Base-by-base conservation (phyloP, 768 basidiomycete species). In the Boletus tylopilopsis region DNA sequence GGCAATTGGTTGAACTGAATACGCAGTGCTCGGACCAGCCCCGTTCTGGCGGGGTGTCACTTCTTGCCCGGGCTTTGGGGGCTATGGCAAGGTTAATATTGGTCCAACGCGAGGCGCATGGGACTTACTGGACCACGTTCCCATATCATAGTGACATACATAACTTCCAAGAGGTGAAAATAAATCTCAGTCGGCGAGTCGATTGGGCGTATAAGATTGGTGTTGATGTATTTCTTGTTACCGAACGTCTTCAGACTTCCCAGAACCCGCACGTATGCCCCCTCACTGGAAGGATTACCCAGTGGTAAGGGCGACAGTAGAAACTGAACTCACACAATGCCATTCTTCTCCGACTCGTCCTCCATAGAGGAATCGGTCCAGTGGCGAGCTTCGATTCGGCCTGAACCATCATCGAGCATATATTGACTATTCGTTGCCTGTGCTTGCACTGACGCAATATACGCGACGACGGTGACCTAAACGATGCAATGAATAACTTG, bases 351-450 rank as follows among this genome's bases (percentile, higher is more conserved):
- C 2, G 72, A 72, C 27, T 83, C 80, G 5, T 84, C 83, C 23
- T 79, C 79, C 41, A 67, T 68, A 30, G 73, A 74, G 11, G 81
- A 74, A 57, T 93, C 90, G 10, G 84, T 71, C 94, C 95, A 97
- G 54, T 84, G 84, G 21, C 88, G 81, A 21, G 82, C 85, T 60
- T 90, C 87, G 18, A 88, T 79, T 36, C 70, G 71, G 19, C 86
- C 92, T 3, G 90, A 89, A 12, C 94, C 92, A 64, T 99, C 95
- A 50, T 94, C 88, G 5, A 99, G 72, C 50, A 72, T 68, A 62
- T 91, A 92, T 30, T 84, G 80, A 49, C 79, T 80, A 58, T 94
- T 93, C 2, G 94, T 97, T 3, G 89, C 76, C 52, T 87, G 85
- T 8, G 72, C 70, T 51, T 84, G 75, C 24, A 90, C 73, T 16